Evolutionary conservation across 176 grass and related monocot genomes (phyloP).

Genomic region (Dactylis glomerata): DNA sequence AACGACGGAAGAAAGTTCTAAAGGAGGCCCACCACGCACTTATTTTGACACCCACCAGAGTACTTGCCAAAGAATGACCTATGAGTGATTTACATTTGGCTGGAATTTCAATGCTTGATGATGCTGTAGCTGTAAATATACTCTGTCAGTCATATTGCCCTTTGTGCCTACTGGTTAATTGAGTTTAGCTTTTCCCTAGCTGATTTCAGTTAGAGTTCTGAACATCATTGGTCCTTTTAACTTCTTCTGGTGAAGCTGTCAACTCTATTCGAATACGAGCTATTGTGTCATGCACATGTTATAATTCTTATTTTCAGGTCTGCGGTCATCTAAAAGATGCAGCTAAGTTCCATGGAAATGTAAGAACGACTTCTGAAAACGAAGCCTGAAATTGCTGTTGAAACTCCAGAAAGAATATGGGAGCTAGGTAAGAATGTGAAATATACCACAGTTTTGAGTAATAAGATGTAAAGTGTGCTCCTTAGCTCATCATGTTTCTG

Average conservation of each 20-base stretch:
- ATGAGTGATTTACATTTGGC: background rate
- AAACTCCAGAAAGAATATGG: no score
- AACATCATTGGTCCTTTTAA: background rate
- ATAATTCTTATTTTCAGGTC: slow-evolving; percentile 42
- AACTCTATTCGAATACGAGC: background rate
- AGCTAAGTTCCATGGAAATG: no score
- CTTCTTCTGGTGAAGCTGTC: slow-evolving; percentile 3
- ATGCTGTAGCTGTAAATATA: background rate
- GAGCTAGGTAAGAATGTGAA: no score
- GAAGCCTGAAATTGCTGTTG: no score
- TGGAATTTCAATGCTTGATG: background rate
- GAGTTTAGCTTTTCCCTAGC: background rate
- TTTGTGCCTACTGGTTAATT: background rate
- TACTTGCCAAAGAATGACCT: slow-evolving; percentile 48
- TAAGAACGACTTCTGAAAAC: no score
- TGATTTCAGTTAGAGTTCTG: background rate
- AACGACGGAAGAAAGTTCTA: slow-evolving; percentile 20
- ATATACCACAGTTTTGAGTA: no score
- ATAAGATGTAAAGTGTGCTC: no score
- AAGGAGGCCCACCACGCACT: slow-evolving; percentile 60
- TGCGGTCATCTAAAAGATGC: no score
- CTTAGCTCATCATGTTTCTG: no score
- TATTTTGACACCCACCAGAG: slow-evolving; percentile 87
- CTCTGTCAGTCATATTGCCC: background rate
- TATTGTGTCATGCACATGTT: background rate